Evolutionary conservation across 371 early-diverging fungal genomes (phyloP).

Genomic region (Haplosporangium sp.): DNA sequence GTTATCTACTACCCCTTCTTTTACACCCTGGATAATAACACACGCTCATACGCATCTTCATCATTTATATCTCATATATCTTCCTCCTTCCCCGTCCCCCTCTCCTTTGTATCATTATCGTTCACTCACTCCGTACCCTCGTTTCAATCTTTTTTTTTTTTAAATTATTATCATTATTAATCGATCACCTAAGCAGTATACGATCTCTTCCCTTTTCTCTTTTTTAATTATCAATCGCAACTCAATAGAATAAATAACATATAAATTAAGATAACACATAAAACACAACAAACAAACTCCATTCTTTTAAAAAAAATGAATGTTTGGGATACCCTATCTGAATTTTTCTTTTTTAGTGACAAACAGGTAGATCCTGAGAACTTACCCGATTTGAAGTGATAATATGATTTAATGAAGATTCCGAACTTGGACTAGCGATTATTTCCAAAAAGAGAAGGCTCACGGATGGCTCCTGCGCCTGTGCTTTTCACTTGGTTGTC

Average conservation of each 20-base stretch:
- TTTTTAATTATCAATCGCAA: neutral
- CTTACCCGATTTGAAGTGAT: neutral
- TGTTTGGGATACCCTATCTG: no score
- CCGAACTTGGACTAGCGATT: neutral
- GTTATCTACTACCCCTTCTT: no score
- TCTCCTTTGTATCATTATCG: neutral
- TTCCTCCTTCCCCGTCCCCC: neutral
- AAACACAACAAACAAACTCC: neutral
- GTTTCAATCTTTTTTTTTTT: neutral
- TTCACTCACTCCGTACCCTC: neutral
- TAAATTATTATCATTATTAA: neutral
- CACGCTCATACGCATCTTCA: neutral
- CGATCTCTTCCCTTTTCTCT: neutral
- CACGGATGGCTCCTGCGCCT: conserved; percentile 12
- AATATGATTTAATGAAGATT: neutral
- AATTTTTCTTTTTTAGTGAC: no score
- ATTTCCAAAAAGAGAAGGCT: conserved; percentile 2
- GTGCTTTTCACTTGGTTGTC: conserved; percentile 11
- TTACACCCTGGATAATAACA: neutral
- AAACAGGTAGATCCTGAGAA: neutral
- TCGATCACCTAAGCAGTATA: neutral
- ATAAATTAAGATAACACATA: neutral
- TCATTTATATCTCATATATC: neutral
- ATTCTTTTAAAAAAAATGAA: neutral
- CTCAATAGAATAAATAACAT: neutral